Conservation (phyloP, 129 eudicot species). For the Flaveria trinervia region DNA sequence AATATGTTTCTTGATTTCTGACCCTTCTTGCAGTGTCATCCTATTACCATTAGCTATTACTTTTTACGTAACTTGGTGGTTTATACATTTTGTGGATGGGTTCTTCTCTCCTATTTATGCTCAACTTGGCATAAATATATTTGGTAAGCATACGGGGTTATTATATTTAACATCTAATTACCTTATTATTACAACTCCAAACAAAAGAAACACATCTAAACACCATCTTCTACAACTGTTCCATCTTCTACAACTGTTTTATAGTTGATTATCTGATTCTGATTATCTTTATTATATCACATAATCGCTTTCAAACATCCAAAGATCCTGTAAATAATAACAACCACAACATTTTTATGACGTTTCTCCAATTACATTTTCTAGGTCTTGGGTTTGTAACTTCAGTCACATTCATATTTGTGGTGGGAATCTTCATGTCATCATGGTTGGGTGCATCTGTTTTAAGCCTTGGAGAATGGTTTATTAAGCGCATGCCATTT, state of each 20-base stretch:
- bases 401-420: constrained; percentile 72
- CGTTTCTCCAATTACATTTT: constrained; percentile 9
- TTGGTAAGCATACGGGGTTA: constrained; percentile 48
- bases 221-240: too few species aligned
- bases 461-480: constrained; percentile 76
- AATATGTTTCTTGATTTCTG: not conserved
- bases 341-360: not conserved
- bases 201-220: too few species aligned
- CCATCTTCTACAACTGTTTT: too few species aligned
- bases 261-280: not conserved
- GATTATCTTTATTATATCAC: too few species aligned
- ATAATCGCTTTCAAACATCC: not conserved
- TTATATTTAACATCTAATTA: not conserved
- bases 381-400: constrained; percentile 77
- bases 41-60: constrained; percentile 76
- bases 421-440: constrained; percentile 84
- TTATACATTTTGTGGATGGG: constrained; percentile 80
- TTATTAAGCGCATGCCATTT: constrained; percentile 78
- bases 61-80: constrained; percentile 85
- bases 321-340: not conserved
- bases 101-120: constrained; percentile 86
- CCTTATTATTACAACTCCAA: too few species aligned
- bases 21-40: constrained; percentile 63
- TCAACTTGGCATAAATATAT: constrained; percentile 74
- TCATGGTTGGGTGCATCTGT: constrained; percentile 94